Percentiles rank a stretch among this genome's conserved stretches.
Conservation (phyloP, 331 rosid genomes). For the Quercus tomentella region DNA sequence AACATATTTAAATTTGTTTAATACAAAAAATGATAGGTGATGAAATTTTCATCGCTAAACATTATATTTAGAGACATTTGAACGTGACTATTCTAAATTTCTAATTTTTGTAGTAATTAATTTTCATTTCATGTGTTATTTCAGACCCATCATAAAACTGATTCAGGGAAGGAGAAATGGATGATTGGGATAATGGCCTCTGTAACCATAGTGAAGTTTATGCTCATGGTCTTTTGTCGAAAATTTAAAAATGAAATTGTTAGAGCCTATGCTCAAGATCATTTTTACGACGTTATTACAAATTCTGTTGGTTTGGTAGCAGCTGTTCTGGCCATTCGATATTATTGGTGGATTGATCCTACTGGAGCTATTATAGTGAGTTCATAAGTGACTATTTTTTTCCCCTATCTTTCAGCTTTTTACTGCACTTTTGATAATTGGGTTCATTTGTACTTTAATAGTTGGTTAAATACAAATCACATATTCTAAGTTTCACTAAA, state of each 20-base stretch:
- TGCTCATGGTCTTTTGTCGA: conserved; percentile 66
- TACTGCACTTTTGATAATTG: too few species aligned
- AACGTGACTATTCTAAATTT: too few species aligned
- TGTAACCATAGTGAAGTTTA: conserved; percentile 66
- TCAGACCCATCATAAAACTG: conserved; percentile 38
- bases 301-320: conserved; percentile 72
- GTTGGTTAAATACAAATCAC: too few species aligned
- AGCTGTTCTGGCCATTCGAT: conserved; percentile 58
- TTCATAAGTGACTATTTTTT: conserved; percentile 2
- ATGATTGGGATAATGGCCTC: conserved; percentile 57
- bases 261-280: conserved; percentile 34
- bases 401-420: too few species aligned
- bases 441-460: too few species aligned
- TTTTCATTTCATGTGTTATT: background rate
- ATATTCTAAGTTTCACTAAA: too few species aligned
- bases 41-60: too few species aligned
- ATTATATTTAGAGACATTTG: too few species aligned
- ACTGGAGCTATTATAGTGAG: conserved; percentile 40
- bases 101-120: background rate
- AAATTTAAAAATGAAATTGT: too few species aligned
- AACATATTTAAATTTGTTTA: too few species aligned
- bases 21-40: too few species aligned
- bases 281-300: conserved; percentile 61
- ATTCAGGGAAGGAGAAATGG: conserved; percentile 34
- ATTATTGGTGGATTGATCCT: too few species aligned